phyloP scores from a whole-genome alignment of 306 rosid genomes.

The Calophaca sinica region DNA sequence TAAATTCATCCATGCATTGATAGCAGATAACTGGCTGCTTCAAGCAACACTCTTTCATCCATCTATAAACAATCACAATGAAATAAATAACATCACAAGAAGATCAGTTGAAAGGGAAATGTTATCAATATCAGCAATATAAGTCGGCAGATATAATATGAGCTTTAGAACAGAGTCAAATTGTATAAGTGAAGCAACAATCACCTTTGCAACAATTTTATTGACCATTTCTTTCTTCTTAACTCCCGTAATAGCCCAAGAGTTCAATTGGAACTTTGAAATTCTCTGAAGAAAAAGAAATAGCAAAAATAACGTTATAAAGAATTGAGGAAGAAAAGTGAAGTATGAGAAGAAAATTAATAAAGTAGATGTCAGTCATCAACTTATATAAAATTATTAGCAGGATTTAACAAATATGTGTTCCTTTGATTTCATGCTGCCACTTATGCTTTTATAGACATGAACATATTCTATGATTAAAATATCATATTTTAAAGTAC shows the following conservation, averaged over 20 bases:
- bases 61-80: no score
- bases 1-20: no score
- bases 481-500: no score
- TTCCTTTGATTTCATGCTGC: no score
- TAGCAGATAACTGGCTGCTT: no score
- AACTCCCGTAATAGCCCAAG: slow-evolving; percentile 82
- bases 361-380: neutral
- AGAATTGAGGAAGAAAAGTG: neutral
- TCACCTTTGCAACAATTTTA: slow-evolving; percentile 73
- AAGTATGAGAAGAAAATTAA: neutral
- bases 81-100: neutral
- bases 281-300: slow-evolving; percentile 47
- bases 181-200: slow-evolving; percentile 26
- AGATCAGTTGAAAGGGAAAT: slow-evolving; percentile 52
- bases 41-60: no score
- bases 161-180: slow-evolving; percentile 19
- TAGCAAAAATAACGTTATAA: neutral
- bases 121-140: slow-evolving; percentile 4
- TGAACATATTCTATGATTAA: no score
- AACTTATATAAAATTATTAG: neutral
- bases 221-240: slow-evolving; percentile 70
- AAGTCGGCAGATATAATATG: slow-evolving; percentile 23
- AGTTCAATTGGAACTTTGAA: slow-evolving; percentile 56
- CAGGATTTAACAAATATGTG: no score
- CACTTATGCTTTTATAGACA: no score